Percentiles rank a stretch among this genome's conserved stretches.
phyloP scores from a whole-genome alignment of 139 green algal species.

The Zygnema circumcarinatum region DNA sequence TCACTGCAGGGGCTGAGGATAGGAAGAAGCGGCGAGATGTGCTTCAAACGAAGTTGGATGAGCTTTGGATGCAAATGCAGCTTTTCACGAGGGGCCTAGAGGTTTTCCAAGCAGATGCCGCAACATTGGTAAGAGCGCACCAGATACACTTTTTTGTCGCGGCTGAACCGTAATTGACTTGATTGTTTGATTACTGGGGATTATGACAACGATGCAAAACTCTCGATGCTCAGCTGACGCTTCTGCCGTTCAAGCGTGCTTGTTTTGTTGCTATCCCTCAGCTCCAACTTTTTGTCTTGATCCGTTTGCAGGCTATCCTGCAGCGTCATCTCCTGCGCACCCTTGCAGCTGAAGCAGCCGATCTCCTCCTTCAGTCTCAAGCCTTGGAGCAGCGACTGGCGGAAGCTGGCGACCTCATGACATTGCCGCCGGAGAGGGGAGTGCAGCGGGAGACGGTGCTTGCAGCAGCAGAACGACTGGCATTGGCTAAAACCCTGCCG shows the following conservation, averaged over 20 bases:
- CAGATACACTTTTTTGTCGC: not conserved
- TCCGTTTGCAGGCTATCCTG: conserved; percentile 12
- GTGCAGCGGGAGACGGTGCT: not conserved
- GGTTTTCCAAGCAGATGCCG: conserved; percentile 55
- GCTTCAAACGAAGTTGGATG: conserved; percentile 62
- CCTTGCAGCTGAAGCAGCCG: conserved; percentile 63
- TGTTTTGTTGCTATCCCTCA: no score
- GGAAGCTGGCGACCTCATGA: conserved; percentile 14
- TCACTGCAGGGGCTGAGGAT: conserved; percentile 77
- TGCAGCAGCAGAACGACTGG: not conserved
- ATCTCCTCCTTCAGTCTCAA: conserved; percentile 68
- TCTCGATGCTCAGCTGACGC: no score
- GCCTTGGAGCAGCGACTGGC: not conserved
- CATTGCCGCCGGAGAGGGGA: not conserved
- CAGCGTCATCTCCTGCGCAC: conserved; percentile 73
- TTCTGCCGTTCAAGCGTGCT: no score
- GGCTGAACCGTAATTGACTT: not conserved
- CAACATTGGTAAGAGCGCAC: conserved; percentile 9
- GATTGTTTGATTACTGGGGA: not conserved
- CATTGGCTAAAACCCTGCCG: not conserved
- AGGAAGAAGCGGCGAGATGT: conserved; percentile 69
- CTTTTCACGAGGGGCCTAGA: conserved; percentile 71
- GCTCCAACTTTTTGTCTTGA: no score
- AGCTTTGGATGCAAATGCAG: conserved; percentile 65
- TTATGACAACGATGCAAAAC: not conserved